Percentiles rank a stretch among this genome's conserved stretches.
These are phyloP conservation scores for Massospora cicadina DNA, from an alignment of 371 early-diverging fungal genomes.

Conservation along the genomic window DNA sequence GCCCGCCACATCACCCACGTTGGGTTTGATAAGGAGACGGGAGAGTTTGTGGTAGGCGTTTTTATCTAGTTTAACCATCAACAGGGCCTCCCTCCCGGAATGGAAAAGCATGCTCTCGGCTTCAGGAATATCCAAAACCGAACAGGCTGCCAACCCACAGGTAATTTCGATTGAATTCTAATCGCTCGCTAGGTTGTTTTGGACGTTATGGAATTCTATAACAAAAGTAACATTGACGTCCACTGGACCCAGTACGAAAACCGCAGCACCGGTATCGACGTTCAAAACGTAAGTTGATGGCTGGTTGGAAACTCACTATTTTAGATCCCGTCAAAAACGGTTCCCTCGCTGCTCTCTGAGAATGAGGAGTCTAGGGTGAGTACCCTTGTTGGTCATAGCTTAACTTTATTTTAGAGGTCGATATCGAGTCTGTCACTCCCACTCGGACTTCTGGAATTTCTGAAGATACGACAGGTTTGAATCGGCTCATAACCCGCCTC, in stretches of 20 bases:
- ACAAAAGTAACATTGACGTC: not conserved
- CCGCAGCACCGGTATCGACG: not conserved
- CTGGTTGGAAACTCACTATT: not conserved
- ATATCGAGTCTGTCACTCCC: not conserved
- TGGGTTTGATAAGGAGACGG: slow-evolving; percentile 9
- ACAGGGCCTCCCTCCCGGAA: slow-evolving; percentile 25
- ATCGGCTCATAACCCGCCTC: not conserved
- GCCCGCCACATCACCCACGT: slow-evolving; percentile 8
- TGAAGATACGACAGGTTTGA: not conserved
- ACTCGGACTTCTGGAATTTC: not conserved
- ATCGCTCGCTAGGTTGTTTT: not conserved
- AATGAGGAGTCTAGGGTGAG: not conserved
- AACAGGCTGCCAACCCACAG: slow-evolving; percentile 5
- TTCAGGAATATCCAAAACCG: slow-evolving; percentile 18
- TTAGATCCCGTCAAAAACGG: not conserved
- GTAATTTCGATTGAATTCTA: not conserved
- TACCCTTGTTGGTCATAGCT: not conserved
- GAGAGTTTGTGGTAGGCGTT: slow-evolving; percentile 2
- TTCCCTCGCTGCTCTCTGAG: not conserved
- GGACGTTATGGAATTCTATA: slow-evolving; percentile 11
- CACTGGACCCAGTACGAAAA: not conserved
- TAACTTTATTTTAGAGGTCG: not conserved
- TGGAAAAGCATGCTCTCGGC: slow-evolving; percentile 28
- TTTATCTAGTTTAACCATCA: slow-evolving; percentile 2
- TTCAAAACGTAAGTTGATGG: not conserved